Base-by-base conservation (phyloP, 176 grass and related monocot species). In the Coix lacrymajobi region DNA sequence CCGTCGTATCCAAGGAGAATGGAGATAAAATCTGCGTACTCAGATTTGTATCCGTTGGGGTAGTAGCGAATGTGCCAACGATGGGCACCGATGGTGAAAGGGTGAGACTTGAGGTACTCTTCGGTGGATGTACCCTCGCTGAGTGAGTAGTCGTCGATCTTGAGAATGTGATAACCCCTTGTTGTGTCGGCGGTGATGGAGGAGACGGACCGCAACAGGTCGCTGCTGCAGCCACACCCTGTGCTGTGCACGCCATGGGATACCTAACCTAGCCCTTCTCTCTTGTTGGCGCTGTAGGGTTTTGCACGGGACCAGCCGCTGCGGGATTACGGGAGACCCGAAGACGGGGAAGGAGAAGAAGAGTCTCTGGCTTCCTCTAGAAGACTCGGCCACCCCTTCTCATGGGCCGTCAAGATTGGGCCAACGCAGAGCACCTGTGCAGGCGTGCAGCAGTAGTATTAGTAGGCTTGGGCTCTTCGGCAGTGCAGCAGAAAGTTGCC, bases 61-160 rank as follows among this genome's bases (percentile, higher is more conserved):
- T 31, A 69, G 70, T 82, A 87, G 2, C 5, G 15, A n/a, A 82
- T 76, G 10, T 0, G 17, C 85, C 85, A 87, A 6, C 32, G 34
- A 26, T 76, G 71, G n/a, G 78, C 85, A 4, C 61, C 66, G 25
- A 76, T 12, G 39, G 37, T 20, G 65, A 86, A 86, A 14, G 9
- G 58, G 33, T 33, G 76, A 3, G 78, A 82, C 32, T 56, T 87
- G 71, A 87, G 26, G 77, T 8, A 34, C 1, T 46, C 6, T 1
- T 65, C 79, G 22, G 19, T 69, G 0, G 64, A 32, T 32, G 48
- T 38, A 1, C 0, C 14, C 46, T 69, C 69, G 65, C 46, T 81
- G 33, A 56, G 46, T 4, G 79, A 81, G 64, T 81, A 69, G 32
- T 22, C 65, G 2, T 81, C 15, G 20, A 81, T 81, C 46, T 39